Evolutionary conservation across 2,329 filamentous ascomycete genomes (phyloP).

Genomic region (Pseudocercospora musae): DNA sequence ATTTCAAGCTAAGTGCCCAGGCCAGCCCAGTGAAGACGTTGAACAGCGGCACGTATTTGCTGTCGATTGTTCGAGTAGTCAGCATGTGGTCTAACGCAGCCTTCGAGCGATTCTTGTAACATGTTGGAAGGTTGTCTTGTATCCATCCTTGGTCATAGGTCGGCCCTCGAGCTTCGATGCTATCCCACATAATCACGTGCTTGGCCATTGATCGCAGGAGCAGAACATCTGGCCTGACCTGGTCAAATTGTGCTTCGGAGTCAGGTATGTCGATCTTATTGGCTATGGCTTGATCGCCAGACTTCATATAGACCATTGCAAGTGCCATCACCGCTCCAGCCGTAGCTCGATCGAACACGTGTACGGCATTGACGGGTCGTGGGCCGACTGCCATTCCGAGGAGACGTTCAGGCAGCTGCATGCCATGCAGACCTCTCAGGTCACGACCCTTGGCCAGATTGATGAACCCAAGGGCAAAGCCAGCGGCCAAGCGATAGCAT

Average conservation of each 20-base stretch:
- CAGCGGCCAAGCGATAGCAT: slow-evolving; percentile 91
- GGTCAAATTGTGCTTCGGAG: slow-evolving; percentile 87
- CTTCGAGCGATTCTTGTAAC: slow-evolving; percentile 55
- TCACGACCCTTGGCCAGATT: slow-evolving; percentile 90
- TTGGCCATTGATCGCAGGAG: slow-evolving; percentile 84
- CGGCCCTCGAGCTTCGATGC: slow-evolving; percentile 58
- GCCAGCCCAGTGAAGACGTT: slow-evolving; percentile 88
- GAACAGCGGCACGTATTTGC: slow-evolving; percentile 85
- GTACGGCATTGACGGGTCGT: slow-evolving; percentile 87
- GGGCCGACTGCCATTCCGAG: slow-evolving; percentile 80
- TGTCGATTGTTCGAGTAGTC: slow-evolving; percentile 54
- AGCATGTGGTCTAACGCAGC: slow-evolving; percentile 49
- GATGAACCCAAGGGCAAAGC: slow-evolving; percentile 89
- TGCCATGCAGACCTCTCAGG: slow-evolving; percentile 84
- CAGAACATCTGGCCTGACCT: slow-evolving; percentile 88
- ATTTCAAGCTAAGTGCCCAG: slow-evolving; percentile 56
- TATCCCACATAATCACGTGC: slow-evolving; percentile 89
- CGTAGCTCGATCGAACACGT: slow-evolving; percentile 87
- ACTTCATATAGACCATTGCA: slow-evolving; percentile 94
- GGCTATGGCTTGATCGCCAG: slow-evolving; percentile 80
- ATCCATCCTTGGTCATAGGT: slow-evolving; percentile 58
- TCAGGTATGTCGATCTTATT: slow-evolving; percentile 91
- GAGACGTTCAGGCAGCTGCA: slow-evolving; percentile 86
- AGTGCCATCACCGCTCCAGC: slow-evolving; percentile 90
- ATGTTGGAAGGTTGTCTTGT: slow-evolving; percentile 64